phyloP scores from a whole-genome alignment of 73 alveolate genomes.

The Paramecium sexaurelia region DNA sequence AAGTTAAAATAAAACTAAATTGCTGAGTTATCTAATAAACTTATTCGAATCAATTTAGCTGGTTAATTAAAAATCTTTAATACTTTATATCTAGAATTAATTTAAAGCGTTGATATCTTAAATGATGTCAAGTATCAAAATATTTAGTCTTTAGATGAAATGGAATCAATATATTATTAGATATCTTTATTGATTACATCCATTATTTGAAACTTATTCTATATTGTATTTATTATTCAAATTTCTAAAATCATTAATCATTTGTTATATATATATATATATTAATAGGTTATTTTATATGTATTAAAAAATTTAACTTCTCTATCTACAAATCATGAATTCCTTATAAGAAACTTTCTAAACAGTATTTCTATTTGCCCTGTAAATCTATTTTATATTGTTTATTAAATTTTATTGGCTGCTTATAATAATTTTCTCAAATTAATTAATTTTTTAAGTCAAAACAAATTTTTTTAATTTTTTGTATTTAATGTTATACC shows the following conservation, averaged over 20 bases:
- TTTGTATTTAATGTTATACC: too few species aligned
- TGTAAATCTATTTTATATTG: too few species aligned
- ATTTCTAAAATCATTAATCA: background rate
- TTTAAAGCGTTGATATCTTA: background rate
- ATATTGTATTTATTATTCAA: background rate
- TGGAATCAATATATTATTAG: slow-evolving; percentile 12
- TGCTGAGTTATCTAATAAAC: background rate
- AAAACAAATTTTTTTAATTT: too few species aligned
- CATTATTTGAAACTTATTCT: slow-evolving; percentile 28
- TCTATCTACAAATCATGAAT: too few species aligned
- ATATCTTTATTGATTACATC: background rate
- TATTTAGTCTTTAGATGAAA: background rate
- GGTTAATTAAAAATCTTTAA: background rate
- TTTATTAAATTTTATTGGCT: too few species aligned
- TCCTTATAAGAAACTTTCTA: too few species aligned
- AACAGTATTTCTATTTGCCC: too few species aligned
- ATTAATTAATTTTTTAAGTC: too few species aligned
- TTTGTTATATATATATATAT: background rate
- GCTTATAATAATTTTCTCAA: too few species aligned
- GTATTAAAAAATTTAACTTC: too few species aligned
- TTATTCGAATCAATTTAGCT: background rate
- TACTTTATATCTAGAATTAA: background rate
- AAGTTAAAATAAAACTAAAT: background rate
- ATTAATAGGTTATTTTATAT: too few species aligned
- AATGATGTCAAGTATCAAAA: background rate